Base-by-base conservation (phyloP, 176 grass and related monocot genomes). In the Eragrostis curvula region DNA sequence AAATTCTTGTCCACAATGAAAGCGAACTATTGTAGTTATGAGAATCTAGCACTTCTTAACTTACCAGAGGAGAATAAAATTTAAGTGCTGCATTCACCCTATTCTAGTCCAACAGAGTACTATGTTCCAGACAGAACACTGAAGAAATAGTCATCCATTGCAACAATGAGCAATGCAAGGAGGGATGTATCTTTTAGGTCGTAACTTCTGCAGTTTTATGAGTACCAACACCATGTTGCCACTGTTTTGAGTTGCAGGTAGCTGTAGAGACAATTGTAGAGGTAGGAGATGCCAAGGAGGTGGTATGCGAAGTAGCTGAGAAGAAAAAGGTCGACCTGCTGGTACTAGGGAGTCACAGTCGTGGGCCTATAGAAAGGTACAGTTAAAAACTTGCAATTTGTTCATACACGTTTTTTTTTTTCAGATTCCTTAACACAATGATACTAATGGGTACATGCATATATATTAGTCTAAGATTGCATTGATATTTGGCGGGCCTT, bases 271-370 rank as follows among this genome's bases (percentile, higher is more conserved):
- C 89, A 76, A 77, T 85, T 30, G 78, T 73, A 12, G 89, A 88
- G 42, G 68, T 89, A 16, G 92, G 94, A 30, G 89, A 97, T 68
- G 83, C 91, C 16, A 97, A 94, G 82, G 91, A 94, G 69, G 74
- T 68, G 51, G 92, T 97, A 56, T 94, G 91, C 50, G 53, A 88
- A 85, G 79, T 74, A 57, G 89, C 75, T 42, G 87, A 97, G 47
- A 78, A 82, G 55, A 70, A 50, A 76, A 86, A 88, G 63, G 79
- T 97, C 9, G 82, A 90, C 50, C 77, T 97, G 85, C 85, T 97
- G 4, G 62, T 94, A 68, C 47, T 94, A 41, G 91, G 94, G 46
- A 97, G 79, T 49, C 89, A 94, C 59, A 84, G 91, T n/a, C 90
- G 87, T 57, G 91, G 89, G 13, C 52, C 87, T 36, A 58, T 97